Conservation (phyloP, 495 filamentous ascomycete species). For the Cercophora sp. region DNA sequence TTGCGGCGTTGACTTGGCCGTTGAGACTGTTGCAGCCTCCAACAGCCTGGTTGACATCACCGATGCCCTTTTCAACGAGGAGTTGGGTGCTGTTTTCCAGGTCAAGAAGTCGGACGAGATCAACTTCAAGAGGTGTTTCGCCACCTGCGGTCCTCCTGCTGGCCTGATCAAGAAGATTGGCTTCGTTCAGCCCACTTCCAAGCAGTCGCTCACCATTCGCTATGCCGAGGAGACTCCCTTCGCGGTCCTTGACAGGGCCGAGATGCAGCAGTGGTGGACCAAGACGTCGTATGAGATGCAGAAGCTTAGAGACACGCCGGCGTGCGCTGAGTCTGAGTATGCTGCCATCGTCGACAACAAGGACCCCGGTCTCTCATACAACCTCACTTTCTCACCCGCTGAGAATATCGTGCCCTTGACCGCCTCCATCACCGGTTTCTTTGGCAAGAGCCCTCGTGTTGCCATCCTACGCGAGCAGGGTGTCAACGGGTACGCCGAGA, state of each 20-base stretch:
- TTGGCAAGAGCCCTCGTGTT: slow-evolving; percentile 73
- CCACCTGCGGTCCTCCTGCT: slow-evolving; percentile 81
- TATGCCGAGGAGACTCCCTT: slow-evolving; percentile 57
- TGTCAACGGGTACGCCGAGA: slow-evolving; percentile 91
- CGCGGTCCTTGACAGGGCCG: slow-evolving; percentile 62
- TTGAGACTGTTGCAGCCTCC: slow-evolving; percentile 63
- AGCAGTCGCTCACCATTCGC: slow-evolving; percentile 74
- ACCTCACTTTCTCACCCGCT: slow-evolving; percentile 74
- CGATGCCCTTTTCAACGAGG: slow-evolving; percentile 86
- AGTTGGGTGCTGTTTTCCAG: slow-evolving; percentile 96
- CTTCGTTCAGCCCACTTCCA: slow-evolving; percentile 58
- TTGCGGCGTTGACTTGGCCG: slow-evolving; percentile 79
- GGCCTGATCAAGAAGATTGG: slow-evolving; percentile 81
- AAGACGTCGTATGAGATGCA: slow-evolving; percentile 89
- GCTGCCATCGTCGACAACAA: slow-evolving; percentile 67
- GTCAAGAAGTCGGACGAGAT: slow-evolving; percentile 78
- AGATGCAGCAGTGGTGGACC: slow-evolving; percentile 85
- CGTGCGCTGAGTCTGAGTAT: slow-evolving; percentile 83
- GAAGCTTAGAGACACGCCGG: slow-evolving; percentile 80
- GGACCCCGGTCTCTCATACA: slow-evolving; percentile 83
- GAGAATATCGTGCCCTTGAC: slow-evolving; percentile 69
- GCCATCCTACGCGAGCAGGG: slow-evolving; percentile 95
- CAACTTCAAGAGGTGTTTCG: slow-evolving; percentile 85
- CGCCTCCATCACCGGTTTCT: slow-evolving; percentile 64
- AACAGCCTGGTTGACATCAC: slow-evolving; percentile 60